Conservation (phyloP, 176 grass and related monocot genomes). For the Phoenix roebelenii region DNA sequence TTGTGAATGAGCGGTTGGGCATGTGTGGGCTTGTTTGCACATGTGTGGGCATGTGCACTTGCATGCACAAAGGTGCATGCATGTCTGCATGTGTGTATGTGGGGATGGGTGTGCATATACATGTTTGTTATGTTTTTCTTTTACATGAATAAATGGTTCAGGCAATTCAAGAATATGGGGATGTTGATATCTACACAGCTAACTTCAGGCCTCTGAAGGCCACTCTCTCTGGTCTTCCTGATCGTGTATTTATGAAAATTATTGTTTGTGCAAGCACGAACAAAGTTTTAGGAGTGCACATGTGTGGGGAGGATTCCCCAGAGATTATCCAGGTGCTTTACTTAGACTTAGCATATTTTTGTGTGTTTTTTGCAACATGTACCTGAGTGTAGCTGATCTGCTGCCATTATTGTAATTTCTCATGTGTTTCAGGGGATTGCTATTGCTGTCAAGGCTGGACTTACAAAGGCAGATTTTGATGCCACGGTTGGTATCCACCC, state of each 20-base stretch:
- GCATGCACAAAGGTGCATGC: too few species aligned
- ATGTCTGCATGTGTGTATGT: too few species aligned
- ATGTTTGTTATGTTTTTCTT: too few species aligned
- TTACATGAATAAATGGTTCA: constrained; percentile 12
- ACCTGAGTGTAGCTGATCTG: too few species aligned
- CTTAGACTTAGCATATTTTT: neutral
- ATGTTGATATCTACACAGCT: constrained; percentile 64
- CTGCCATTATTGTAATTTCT: too few species aligned
- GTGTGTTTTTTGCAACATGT: too few species aligned
- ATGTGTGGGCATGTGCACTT: too few species aligned
- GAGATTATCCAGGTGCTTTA: constrained; percentile 81
- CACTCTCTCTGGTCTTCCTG: constrained; percentile 86
- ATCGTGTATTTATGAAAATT: constrained; percentile 77
- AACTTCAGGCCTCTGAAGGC: constrained; percentile 93
- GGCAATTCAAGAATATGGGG: constrained; percentile 61
- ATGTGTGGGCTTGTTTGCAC: too few species aligned
- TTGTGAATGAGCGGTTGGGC: too few species aligned
- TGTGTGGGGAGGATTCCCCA: constrained; percentile 83
- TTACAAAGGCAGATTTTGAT: constrained; percentile 93
- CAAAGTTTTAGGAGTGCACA: constrained; percentile 82
- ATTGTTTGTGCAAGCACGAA: constrained; percentile 69
- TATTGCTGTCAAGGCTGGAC: constrained; percentile 84
- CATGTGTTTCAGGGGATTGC: constrained; percentile 58
- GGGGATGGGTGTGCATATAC: too few species aligned
- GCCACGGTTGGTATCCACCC: constrained; percentile 78